A percentile compares a stretch with the other conserved stretches of the same genome.
These are phyloP conservation scores for Salix brachista DNA, from an alignment of 345 rosid species.

Conservation along the genomic window DNA sequence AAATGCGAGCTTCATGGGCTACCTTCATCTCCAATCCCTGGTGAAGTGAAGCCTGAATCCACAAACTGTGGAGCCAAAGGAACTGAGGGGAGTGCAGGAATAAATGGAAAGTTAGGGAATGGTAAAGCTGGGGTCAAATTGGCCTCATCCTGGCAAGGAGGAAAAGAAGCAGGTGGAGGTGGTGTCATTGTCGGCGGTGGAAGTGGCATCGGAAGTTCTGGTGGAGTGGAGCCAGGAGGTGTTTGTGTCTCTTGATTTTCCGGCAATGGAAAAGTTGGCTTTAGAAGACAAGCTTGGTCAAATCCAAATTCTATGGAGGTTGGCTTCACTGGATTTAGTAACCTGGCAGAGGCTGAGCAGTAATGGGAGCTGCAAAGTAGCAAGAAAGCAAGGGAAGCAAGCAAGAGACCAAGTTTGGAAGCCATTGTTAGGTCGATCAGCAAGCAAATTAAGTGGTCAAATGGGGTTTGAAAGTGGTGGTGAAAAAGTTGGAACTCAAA, in stretches of 20 bases:
- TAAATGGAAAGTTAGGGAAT: slow-evolving; percentile 19
- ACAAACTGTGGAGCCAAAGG: background rate
- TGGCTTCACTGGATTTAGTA: background rate
- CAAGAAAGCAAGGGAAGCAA: background rate
- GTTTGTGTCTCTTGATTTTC: background rate
- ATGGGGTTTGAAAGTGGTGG: background rate
- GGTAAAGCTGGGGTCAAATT: slow-evolving; percentile 2
- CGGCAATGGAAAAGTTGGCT: slow-evolving; percentile 1
- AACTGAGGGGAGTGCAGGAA: background rate
- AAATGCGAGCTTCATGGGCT: background rate
- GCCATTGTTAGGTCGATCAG: background rate
- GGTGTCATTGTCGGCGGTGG: background rate
- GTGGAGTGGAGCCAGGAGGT: background rate
- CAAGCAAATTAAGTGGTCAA: background rate
- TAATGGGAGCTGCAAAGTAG: background rate
- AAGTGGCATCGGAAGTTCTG: background rate
- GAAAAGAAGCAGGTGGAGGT: background rate
- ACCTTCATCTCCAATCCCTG: background rate
- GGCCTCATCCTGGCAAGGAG: background rate
- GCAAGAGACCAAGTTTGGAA: background rate
- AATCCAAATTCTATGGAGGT: background rate
- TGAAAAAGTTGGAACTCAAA: background rate
- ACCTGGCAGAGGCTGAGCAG: background rate
- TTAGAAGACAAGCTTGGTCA: background rate
- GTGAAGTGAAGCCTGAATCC: background rate